phyloP scores from a whole-genome alignment of 371 early-diverging fungal species.

The Apophysomyces ossiformis region DNA sequence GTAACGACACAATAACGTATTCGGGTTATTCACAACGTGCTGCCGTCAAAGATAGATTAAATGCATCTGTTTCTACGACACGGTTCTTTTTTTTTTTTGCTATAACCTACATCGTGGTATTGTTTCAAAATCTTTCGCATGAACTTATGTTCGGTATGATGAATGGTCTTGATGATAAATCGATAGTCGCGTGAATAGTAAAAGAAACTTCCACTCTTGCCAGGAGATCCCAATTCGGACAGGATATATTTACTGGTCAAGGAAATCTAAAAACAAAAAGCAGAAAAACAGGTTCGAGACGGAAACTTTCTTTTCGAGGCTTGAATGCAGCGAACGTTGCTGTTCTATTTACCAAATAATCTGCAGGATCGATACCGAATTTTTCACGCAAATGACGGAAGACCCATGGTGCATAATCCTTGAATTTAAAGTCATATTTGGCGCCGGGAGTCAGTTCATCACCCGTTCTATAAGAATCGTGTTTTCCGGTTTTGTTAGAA shows the following conservation, averaged over 20 bases:
- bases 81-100: slow-evolving; percentile 2
- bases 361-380: slow-evolving; percentile 91
- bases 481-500: too few relatives aligned
- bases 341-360: slow-evolving; percentile 77
- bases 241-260: slow-evolving; percentile 96
- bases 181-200: slow-evolving; percentile 97
- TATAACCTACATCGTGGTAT: slow-evolving; percentile 74
- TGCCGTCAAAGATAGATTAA: slow-evolving; percentile 27
- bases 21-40: slow-evolving; percentile 88
- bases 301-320: background rate
- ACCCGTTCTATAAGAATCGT: slow-evolving; percentile 65
- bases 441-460: slow-evolving; percentile 93
- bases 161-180: slow-evolving; percentile 98
- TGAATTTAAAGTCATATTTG: slow-evolving; percentile 98
- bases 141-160: slow-evolving; percentile 93
- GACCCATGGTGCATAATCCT: slow-evolving; percentile 98
- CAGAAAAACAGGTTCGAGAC: too few relatives aligned
- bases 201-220: slow-evolving; percentile 96
- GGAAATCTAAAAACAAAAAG: slow-evolving; percentile 64
- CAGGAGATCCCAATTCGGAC: slow-evolving; percentile 95
- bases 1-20: slow-evolving; percentile 92
- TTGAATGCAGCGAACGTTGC: background rate
- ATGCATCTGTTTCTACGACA: slow-evolving; percentile 1
- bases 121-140: slow-evolving; percentile 85
- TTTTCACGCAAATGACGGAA: slow-evolving; percentile 89